Evolutionary conservation across 805 yeast species (phyloP).

Genomic region (Metschnikowia arizonensis): DNA sequence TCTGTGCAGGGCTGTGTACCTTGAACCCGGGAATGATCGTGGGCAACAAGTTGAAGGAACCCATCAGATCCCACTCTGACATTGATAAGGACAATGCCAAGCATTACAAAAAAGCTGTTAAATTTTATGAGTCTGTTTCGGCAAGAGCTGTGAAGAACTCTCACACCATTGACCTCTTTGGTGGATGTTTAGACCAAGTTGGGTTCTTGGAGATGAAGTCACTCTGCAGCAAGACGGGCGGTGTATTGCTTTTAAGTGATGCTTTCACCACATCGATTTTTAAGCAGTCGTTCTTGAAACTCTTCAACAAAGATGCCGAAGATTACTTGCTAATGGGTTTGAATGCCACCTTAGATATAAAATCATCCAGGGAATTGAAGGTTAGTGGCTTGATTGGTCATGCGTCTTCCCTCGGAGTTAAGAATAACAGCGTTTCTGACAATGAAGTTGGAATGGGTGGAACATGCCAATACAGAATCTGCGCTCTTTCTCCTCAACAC

Average conservation of each 20-base stretch:
- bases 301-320: constrained; percentile 81
- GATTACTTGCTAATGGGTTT: constrained; percentile 87
- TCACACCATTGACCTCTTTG: constrained; percentile 84
- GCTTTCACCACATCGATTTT: constrained; percentile 93
- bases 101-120: constrained; percentile 80
- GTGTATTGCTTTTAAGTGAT: constrained; percentile 81
- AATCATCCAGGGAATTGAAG: constrained; percentile 83
- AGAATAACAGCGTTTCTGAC: constrained; percentile 77
- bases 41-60: constrained; percentile 86
- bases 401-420: constrained; percentile 68
- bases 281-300: constrained; percentile 84
- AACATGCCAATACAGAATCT: constrained; percentile 81
- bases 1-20: constrained; percentile 94
- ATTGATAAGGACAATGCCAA: constrained; percentile 86
- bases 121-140: constrained; percentile 73
- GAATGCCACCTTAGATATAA: constrained; percentile 83
- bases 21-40: constrained; percentile 93
- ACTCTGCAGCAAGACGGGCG: constrained; percentile 83
- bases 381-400: constrained; percentile 93
- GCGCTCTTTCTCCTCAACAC: constrained; percentile 81
- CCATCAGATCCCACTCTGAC: constrained; percentile 95
- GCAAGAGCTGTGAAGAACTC: constrained; percentile 65
- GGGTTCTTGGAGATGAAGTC: constrained; percentile 93
- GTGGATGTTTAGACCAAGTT: constrained; percentile 94
- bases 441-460: constrained; percentile 93